Conservation (phyloP, 1,139 yeast genomes). For the Nakaseomyces bracarensis region DNA sequence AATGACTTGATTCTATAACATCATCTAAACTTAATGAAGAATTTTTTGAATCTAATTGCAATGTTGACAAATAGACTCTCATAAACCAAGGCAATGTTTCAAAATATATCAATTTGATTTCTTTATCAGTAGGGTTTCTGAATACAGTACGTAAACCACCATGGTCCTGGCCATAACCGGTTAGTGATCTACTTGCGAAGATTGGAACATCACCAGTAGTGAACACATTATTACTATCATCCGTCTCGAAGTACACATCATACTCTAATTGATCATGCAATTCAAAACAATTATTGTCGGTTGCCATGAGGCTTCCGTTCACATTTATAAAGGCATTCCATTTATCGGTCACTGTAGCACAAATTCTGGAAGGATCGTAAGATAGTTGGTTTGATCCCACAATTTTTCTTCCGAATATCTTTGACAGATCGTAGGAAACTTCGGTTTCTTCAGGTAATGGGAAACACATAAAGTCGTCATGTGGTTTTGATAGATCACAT, state of each 20-base stretch:
- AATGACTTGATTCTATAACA: constrained; percentile 49
- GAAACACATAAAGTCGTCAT: constrained; percentile 64
- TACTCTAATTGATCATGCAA: constrained; percentile 33
- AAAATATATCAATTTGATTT: constrained; percentile 52
- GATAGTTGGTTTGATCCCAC: constrained; percentile 56
- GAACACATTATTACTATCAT: constrained; percentile 34
- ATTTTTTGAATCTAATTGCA: constrained; percentile 35
- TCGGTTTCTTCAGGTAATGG: constrained; percentile 55
- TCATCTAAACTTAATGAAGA: constrained; percentile 17
- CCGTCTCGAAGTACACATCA: constrained; percentile 37
- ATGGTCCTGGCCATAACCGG: constrained; percentile 84
- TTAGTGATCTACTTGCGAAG: constrained; percentile 70
- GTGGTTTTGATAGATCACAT: constrained; percentile 58
- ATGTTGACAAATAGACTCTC: constrained; percentile 70
- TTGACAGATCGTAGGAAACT: constrained; percentile 47
- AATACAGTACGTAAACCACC: constrained; percentile 83
- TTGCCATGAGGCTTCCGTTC: constrained; percentile 26
- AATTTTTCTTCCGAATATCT: constrained; percentile 61
- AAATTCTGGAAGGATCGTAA: constrained; percentile 36
- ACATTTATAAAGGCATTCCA: constrained; percentile 40
- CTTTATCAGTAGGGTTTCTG: constrained; percentile 49
- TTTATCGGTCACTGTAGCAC: constrained; percentile 37
- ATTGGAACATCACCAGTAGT: constrained; percentile 51
- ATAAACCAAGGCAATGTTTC: constrained; percentile 93
- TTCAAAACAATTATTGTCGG: constrained; percentile 33